These are phyloP conservation scores for Amanita muscaria DNA, from an alignment of 768 basidiomycete species.

Conservation along the genomic window DNA sequence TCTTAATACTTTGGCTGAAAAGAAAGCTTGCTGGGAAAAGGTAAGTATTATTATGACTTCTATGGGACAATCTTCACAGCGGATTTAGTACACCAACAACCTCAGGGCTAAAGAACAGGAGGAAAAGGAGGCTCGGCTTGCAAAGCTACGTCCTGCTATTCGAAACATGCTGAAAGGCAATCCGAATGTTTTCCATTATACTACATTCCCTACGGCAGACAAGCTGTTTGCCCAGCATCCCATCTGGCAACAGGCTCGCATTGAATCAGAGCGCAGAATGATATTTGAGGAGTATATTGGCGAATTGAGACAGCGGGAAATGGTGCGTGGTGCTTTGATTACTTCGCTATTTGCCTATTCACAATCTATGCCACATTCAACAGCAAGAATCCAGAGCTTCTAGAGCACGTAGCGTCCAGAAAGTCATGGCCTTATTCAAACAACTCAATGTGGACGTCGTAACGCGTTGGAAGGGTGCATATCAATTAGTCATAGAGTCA, in stretches of 20 bases:
- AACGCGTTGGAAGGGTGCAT: constrained; percentile 88
- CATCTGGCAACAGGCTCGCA: constrained; percentile 82
- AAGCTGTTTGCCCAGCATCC: constrained; percentile 79
- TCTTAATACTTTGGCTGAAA: constrained; percentile 87
- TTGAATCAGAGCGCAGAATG: constrained; percentile 77
- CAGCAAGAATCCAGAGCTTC: constrained; percentile 76
- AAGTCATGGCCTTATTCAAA: constrained; percentile 80
- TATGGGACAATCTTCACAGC: constrained; percentile 6
- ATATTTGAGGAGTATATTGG: constrained; percentile 90
- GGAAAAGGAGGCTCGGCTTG: constrained; percentile 74
- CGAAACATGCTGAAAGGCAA: constrained; percentile 82
- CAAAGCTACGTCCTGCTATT: constrained; percentile 80
- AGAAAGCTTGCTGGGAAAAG: constrained; percentile 91
- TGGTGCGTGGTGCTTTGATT: constrained; percentile 44
- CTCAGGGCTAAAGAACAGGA: constrained; percentile 78
- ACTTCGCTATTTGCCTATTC: constrained; percentile 4
- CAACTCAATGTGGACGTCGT: constrained; percentile 83
- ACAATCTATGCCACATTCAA: constrained; percentile 6
- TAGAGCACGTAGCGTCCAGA: constrained; percentile 70
- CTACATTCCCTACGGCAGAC: constrained; percentile 85
- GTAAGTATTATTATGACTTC: constrained; percentile 31
- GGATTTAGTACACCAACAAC: constrained; percentile 61
- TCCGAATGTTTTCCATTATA: constrained; percentile 85
- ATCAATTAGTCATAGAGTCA: constrained; percentile 65
- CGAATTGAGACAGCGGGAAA: constrained; percentile 82